Conservation (phyloP, 129 eudicot genomes). For the Smallanthus sonchifolius region DNA sequence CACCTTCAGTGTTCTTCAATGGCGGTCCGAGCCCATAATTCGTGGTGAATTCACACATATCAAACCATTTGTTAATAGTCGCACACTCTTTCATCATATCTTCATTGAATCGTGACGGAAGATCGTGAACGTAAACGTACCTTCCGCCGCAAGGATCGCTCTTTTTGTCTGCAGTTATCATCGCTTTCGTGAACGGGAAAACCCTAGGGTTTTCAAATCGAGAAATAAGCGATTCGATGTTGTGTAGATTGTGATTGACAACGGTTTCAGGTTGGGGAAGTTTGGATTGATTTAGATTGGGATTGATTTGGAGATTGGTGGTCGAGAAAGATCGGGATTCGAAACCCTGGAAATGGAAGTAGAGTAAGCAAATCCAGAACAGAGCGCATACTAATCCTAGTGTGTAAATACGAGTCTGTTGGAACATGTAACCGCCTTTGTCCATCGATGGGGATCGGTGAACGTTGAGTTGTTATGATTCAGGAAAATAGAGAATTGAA, state of each 20-base stretch:
- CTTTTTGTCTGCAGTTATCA: conserved; percentile 59
- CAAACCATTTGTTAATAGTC: conserved; percentile 67
- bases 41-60: conserved; percentile 61
- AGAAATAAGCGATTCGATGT: not conserved
- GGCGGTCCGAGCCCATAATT: conserved; percentile 85
- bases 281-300: conserved; percentile 9
- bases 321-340: conserved; percentile 28
- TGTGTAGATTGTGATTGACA: not conserved
- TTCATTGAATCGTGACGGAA: conserved; percentile 72
- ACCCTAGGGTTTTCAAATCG: conserved; percentile 1
- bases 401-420: conserved; percentile 48
- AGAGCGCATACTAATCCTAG: conserved; percentile 41
- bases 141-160: conserved; percentile 92
- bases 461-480: conserved; percentile 30
- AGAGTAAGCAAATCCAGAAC: conserved; percentile 64
- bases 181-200: conserved; percentile 61
- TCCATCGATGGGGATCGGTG: conserved; percentile 46
- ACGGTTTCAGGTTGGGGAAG: not conserved
- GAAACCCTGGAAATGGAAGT: conserved; percentile 51
- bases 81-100: conserved; percentile 77
- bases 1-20: conserved; percentile 63
- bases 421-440: conserved; percentile 45
- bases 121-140: conserved; percentile 76
- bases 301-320: conserved; percentile 27
- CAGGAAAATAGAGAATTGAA: not conserved